These are phyloP conservation scores for Claviceps cyperi DNA, from an alignment of 2,329 filamentous ascomycete genomes.

Conservation along the genomic window DNA sequence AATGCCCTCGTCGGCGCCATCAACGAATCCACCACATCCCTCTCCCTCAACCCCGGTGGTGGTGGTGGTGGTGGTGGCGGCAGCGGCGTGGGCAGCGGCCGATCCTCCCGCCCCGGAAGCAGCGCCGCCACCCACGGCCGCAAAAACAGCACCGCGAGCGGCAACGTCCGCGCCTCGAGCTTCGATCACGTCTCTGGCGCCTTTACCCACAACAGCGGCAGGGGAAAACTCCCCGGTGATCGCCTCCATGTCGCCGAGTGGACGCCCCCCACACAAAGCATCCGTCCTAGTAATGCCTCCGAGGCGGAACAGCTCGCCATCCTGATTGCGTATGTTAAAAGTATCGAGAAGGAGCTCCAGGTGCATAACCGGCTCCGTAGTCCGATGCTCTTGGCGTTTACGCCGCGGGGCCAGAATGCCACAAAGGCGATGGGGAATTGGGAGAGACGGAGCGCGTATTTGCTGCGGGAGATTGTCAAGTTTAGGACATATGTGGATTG, in stretches of 20 bases:
- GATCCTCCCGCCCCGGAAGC: constrained; percentile 34
- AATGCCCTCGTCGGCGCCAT: constrained; percentile 38
- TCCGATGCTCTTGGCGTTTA: constrained; percentile 81
- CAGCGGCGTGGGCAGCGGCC: constrained; percentile 13
- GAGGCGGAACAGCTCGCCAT: constrained; percentile 71
- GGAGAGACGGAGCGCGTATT: constrained; percentile 88
- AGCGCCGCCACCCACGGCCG: constrained; percentile 28
- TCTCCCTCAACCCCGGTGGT: not conserved
- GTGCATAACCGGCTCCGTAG: constrained; percentile 77
- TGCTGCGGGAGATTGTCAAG: constrained; percentile 89
- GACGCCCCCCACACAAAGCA: constrained; percentile 76
- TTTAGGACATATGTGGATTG: constrained; percentile 91
- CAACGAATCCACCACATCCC: constrained; percentile 27
- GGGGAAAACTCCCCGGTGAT: constrained; percentile 64
- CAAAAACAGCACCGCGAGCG: constrained; percentile 32
- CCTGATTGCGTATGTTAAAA: constrained; percentile 64
- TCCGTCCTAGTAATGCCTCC: constrained; percentile 65
- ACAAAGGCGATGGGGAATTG: constrained; percentile 85
- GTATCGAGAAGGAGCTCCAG: constrained; percentile 73
- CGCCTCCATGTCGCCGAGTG: constrained; percentile 74
- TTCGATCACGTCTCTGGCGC: constrained; percentile 45
- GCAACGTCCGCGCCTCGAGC: constrained; percentile 39
- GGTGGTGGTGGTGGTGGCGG: not conserved
- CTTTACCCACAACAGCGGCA: constrained; percentile 33
- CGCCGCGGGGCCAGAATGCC: constrained; percentile 67